Percentiles rank a stretch among this genome's conserved stretches.
These are phyloP conservation scores for Colletotrichum gloeosporioides DNA, from an alignment of 2,329 filamentous ascomycete species.

Conservation along the genomic window DNA sequence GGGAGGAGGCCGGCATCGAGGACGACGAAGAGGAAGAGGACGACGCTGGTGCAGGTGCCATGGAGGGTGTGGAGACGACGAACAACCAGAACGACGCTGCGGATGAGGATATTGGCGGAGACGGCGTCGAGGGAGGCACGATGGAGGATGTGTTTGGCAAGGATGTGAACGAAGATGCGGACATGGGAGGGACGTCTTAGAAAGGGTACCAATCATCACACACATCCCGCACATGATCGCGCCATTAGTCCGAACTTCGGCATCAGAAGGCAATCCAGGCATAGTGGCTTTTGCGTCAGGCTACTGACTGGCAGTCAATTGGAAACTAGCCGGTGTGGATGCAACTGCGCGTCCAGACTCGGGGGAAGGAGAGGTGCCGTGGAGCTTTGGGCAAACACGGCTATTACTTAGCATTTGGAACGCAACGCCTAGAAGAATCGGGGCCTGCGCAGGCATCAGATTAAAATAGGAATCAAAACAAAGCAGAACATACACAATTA, in stretches of 20 bases:
- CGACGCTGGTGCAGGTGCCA: constrained; percentile 49
- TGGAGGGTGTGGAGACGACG: constrained; percentile 52
- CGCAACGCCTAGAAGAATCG: neutral
- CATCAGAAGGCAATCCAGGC: neutral
- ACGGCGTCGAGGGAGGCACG: constrained; percentile 54
- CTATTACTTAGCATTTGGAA: neutral
- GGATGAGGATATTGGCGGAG: constrained; percentile 47
- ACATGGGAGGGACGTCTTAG: constrained; percentile 27
- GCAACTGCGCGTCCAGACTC: neutral
- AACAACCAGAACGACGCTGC: constrained; percentile 35
- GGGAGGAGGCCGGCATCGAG: constrained; percentile 51
- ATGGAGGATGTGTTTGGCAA: constrained; percentile 62
- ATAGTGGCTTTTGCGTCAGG: neutral
- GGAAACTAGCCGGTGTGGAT: neutral
- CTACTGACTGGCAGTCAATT: neutral
- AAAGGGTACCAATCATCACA: neutral
- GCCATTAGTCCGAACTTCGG: neutral
- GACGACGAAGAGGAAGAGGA: constrained; percentile 47
- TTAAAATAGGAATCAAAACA: neutral
- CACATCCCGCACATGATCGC: neutral
- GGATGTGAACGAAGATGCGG: constrained; percentile 63
- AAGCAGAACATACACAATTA: neutral
- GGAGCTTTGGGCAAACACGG: neutral
- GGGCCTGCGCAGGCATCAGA: neutral
- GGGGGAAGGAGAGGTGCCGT: neutral